A percentile compares a stretch with the other conserved stretches of the same genome.
Evolutionary conservation across 768 basidiomycete genomes (phyloP).

Genomic region (Cystobasidium onofrii): DNA sequence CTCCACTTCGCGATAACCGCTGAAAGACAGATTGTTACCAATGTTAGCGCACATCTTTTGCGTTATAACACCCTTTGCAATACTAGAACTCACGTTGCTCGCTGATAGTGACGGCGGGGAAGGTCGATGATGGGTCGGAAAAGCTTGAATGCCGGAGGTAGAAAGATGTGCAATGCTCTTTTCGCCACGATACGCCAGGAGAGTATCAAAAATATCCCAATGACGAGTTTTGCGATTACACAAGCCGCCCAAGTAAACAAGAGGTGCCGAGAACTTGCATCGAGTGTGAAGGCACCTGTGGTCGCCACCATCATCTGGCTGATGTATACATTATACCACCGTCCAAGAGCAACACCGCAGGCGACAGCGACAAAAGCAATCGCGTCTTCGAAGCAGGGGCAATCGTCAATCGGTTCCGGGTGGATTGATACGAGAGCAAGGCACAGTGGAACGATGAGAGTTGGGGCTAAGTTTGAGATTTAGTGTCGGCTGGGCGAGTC

Average conservation of each 20-base stretch:
- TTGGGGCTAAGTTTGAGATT: constrained; percentile 7
- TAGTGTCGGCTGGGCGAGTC: too few species aligned
- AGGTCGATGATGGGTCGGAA: constrained; percentile 57
- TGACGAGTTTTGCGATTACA: constrained; percentile 45
- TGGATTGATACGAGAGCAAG: constrained; percentile 75
- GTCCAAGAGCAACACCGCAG: constrained; percentile 61
- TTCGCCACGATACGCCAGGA: constrained; percentile 83
- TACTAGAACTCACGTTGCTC: constrained; percentile 64
- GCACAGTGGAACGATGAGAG: constrained; percentile 5
- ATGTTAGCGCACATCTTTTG: too few species aligned
- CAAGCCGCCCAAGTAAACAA: neutral
- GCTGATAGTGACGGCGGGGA: constrained; percentile 79
- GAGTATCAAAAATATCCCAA: constrained; percentile 72
- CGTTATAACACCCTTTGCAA: neutral
- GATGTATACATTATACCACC: constrained; percentile 54
- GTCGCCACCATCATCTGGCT: constrained; percentile 30
- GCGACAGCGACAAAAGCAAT: constrained; percentile 84
- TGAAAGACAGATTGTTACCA: neutral
- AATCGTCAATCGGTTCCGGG: constrained; percentile 90
- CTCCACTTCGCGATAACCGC: constrained; percentile 32
- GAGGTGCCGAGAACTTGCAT: neutral
- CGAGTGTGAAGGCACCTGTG: constrained; percentile 45
- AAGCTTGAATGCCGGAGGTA: constrained; percentile 77
- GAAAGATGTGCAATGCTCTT: constrained; percentile 59
- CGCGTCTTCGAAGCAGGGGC: constrained; percentile 96